These are phyloP conservation scores for Nitzschia sp. DNA, from an alignment of 108 stramenopile genomes.

Conservation along the genomic window DNA sequence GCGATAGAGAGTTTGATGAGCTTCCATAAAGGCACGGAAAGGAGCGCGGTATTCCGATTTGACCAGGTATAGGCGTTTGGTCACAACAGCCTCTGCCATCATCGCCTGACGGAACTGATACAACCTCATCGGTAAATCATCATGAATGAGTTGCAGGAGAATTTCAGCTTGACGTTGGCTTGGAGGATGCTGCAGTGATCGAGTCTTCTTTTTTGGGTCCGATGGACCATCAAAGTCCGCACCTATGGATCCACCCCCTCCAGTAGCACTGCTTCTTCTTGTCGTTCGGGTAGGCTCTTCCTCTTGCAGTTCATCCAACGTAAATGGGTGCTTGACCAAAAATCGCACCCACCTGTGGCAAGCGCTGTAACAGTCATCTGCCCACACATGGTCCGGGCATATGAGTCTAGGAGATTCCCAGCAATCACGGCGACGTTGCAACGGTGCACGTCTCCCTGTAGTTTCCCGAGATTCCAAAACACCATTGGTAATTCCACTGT, in stretches of 20 bases:
- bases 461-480: conserved; percentile 32
- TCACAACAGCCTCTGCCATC: conserved; percentile 72
- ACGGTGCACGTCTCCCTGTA: conserved; percentile 47
- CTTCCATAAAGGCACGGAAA: conserved; percentile 80
- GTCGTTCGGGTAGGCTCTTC: conserved; percentile 11
- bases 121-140: conserved; percentile 61
- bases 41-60: conserved; percentile 90
- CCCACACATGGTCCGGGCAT: conserved; percentile 87
- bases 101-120: conserved; percentile 76
- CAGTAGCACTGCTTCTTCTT: not conserved
- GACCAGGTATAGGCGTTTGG: conserved; percentile 83
- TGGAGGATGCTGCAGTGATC: not conserved
- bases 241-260: not conserved
- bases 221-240: not conserved
- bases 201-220: not conserved
- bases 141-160: conserved; percentile 39
- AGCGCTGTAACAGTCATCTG: conserved; percentile 63
- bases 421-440: conserved; percentile 65
- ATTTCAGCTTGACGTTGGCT: conserved; percentile 33
- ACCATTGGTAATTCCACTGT: conserved; percentile 30
- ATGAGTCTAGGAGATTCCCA: conserved; percentile 83
- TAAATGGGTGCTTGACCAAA: conserved; percentile 68
- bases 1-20: conserved; percentile 66
- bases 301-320: not conserved
- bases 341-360: conserved; percentile 63